Evolutionary conservation across 805 yeast genomes (phyloP).

Genomic region (Wilhelminamyces savonicus): DNA sequence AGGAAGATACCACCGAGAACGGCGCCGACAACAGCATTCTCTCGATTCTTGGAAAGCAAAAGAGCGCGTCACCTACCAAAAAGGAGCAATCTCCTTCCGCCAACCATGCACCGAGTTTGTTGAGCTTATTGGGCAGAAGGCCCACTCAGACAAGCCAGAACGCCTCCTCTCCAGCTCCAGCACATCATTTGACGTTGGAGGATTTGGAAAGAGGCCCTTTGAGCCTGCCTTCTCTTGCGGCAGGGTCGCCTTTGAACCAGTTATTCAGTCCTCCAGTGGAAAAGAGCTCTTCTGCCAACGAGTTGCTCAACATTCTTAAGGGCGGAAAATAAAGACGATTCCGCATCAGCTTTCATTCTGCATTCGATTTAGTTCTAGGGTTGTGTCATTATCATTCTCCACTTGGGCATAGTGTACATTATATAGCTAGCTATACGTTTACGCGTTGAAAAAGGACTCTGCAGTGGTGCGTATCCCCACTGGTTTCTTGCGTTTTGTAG

Average conservation of each 20-base stretch:
- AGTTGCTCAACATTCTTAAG: conserved; percentile 15
- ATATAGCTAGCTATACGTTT: conserved; percentile 1
- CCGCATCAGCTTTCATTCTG: conserved; percentile 1
- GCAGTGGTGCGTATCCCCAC: conserved; percentile 8
- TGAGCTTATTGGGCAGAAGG: conserved; percentile 12
- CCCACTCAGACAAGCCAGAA: conserved; percentile 1
- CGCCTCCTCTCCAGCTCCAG: conserved; percentile 2
- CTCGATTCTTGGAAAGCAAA: no score
- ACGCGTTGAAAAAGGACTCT: conserved; percentile 12
- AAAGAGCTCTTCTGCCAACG: conserved; percentile 15
- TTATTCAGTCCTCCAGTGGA: conserved; percentile 3
- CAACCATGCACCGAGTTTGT: conserved; percentile 14
- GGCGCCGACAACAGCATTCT: no score
- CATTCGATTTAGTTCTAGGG: no score
- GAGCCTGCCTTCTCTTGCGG: no score
- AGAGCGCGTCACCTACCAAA: neutral
- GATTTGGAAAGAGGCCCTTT: no score
- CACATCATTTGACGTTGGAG: conserved; percentile 11
- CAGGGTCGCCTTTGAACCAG: conserved; percentile 4
- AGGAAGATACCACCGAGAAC: no score
- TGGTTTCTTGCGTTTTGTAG: conserved; percentile 2
- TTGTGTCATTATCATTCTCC: no score
- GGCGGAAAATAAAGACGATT: conserved; percentile 5
- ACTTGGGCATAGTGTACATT: neutral
- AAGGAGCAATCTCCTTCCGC: neutral